phyloP scores from a whole-genome alignment of 2,329 filamentous ascomycete species.

The Exophiala calicioides region DNA sequence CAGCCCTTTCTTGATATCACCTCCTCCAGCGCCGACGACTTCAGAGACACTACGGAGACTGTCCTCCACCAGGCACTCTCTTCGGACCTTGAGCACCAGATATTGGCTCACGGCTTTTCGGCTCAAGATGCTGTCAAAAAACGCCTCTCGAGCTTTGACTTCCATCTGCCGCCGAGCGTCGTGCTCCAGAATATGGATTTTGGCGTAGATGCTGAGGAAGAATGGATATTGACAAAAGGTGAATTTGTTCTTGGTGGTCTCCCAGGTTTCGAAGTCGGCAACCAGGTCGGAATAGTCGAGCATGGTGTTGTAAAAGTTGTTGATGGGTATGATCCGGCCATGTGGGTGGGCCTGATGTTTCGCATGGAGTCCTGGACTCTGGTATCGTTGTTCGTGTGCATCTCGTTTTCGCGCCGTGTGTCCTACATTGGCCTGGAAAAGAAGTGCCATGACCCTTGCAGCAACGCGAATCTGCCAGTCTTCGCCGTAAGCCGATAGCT shows the following conservation, averaged over 20 bases:
- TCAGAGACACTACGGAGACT: conserved; percentile 82
- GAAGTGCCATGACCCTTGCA: conserved; percentile 73
- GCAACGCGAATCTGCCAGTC: conserved; percentile 89
- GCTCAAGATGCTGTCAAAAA: conserved; percentile 84
- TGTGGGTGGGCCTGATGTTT: conserved; percentile 50
- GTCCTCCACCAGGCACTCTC: conserved; percentile 62
- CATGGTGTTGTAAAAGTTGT: conserved; percentile 83
- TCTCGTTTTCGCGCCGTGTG: conserved; percentile 43
- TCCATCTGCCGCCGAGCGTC: conserved; percentile 89
- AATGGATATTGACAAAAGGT: conserved; percentile 92
- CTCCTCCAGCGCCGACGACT: conserved; percentile 74
- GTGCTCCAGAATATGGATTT: conserved; percentile 85
- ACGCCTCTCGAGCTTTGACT: conserved; percentile 81
- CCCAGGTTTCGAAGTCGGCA: conserved; percentile 85
- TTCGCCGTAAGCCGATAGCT: conserved; percentile 66
- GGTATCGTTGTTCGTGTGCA: conserved; percentile 35
- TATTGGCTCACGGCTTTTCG: conserved; percentile 74
- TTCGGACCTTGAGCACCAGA: conserved; percentile 72
- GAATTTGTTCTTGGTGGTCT: conserved; percentile 71
- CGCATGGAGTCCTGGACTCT: conserved; percentile 42
- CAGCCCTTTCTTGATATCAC: conserved; percentile 87
- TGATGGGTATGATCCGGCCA: conserved; percentile 73
- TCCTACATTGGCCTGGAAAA: conserved; percentile 79
- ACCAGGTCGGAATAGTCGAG: conserved; percentile 85
- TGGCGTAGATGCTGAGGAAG: conserved; percentile 86